Base-by-base conservation (phyloP, 2,329 filamentous ascomycete species). In the Aureobasidium sp. region DNA sequence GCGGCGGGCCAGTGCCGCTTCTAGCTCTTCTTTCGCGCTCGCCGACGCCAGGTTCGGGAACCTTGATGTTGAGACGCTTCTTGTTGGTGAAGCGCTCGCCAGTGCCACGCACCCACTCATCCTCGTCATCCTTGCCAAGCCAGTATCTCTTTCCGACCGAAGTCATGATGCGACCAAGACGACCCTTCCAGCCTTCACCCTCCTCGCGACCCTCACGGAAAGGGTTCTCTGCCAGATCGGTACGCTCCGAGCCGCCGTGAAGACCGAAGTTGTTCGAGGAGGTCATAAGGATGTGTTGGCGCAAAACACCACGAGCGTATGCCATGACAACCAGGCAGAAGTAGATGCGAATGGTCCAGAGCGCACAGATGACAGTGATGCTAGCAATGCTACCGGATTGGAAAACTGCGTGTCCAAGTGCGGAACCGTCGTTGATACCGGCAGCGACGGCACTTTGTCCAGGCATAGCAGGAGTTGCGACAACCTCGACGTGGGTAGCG, bases 281-380 rank as follows among this genome's bases (percentile, higher is more conserved):
- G 66, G 71, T 75, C 36, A 70, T 70, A 37, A 81, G 77, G 55
- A 88, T 80, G 72, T 90, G 85, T 67, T 87, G 86, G 63, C 89
- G 83, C 55, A 97, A 77, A 15, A 90, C 87, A 71, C 87, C 84
- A 65, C 90, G 84, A 3, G 92, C 90, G 73, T 89, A 94, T 7
- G 90, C 86, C 76, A 96, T 86, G 73, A 96, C 85, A 60, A 97
- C 82, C 41, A 96, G 78, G 67, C 89, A 85, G 69, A 96, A 92
- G 77, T 97, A 97, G 34, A 91, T 74, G 34, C 92, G 83, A 44
- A 96, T 79, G 14, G 87, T 78, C 76, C 88, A 95, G 65, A 96
- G 82, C 1, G 82, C 75, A 36, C 83, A 82, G 64, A 96, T 89
- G 60, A 96, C 80, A 12, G 87, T 79, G 73, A 97, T 88, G 75